phyloP scores from a whole-genome alignment of 768 basidiomycete species.

The Hortiboletus flavorubellus region DNA sequence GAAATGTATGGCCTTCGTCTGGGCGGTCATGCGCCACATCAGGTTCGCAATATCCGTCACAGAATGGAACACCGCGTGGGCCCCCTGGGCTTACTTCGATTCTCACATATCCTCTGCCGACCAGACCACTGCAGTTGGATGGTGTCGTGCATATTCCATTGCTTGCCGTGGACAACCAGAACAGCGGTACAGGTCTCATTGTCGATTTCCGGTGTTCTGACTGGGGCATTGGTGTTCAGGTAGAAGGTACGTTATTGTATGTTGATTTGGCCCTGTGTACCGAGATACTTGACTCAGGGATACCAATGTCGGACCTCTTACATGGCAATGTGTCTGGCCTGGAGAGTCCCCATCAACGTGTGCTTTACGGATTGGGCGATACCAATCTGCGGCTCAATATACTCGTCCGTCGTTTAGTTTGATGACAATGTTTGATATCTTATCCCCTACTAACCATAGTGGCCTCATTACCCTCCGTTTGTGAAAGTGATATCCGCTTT shows the following conservation, averaged over 20 bases:
- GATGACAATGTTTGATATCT: not conserved
- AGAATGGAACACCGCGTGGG: conserved; percentile 2
- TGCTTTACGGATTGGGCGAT: conserved; percentile 21
- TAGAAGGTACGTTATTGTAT: conserved; percentile 16
- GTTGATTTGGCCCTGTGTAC: not conserved
- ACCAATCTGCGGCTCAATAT: conserved; percentile 20
- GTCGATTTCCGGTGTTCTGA: conserved; percentile 21
- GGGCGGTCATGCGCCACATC: not conserved
- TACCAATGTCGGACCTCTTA: conserved; percentile 26
- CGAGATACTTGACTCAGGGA: conserved; percentile 9
- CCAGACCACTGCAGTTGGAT: conserved; percentile 16
- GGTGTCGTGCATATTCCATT: conserved; percentile 22
- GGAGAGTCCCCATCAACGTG: conserved; percentile 16
- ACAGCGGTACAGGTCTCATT: conserved; percentile 16
- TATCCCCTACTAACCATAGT: conserved; percentile 11
- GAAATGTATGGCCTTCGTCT: not conserved
- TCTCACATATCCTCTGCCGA: conserved; percentile 18
- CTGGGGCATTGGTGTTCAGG: conserved; percentile 21
- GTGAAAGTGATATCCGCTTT: conserved; percentile 23
- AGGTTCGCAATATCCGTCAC: not conserved
- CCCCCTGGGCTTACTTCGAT: conserved; percentile 1
- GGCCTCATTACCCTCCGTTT: conserved; percentile 27
- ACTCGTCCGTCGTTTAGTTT: conserved; percentile 14
- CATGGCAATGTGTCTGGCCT: conserved; percentile 19
- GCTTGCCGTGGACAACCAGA: conserved; percentile 22